Percentiles rank a stretch among this genome's conserved stretches.
Conservation (phyloP, 495 filamentous ascomycete species). For the Aspergillus leporis region DNA sequence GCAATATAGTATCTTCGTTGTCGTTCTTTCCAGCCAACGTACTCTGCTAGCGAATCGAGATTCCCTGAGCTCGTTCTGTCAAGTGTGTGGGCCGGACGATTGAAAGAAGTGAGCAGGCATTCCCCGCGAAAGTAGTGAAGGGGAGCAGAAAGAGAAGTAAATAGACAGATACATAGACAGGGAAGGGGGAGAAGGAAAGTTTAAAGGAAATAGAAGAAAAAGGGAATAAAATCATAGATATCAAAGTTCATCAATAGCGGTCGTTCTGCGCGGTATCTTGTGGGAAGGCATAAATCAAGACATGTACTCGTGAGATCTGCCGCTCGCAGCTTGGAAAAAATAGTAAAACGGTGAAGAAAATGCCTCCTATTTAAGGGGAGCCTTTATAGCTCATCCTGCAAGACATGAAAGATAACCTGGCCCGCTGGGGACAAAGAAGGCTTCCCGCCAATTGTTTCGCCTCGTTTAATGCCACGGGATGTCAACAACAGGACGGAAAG, state of each 20-base stretch:
- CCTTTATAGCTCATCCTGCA: constrained; percentile 14
- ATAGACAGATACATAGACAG: constrained; percentile 4
- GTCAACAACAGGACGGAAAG: background rate
- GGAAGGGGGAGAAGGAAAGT: constrained; percentile 1
- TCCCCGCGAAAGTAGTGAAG: background rate
- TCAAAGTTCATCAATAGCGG: constrained; percentile 27
- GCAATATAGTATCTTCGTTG: constrained; percentile 7
- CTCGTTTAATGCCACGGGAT: constrained; percentile 8
- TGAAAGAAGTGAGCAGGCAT: constrained; percentile 4
- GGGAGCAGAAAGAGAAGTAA: background rate
- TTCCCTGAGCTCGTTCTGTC: constrained; percentile 3
- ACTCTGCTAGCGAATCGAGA: background rate
- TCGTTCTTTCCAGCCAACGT: background rate
- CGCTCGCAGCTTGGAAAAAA: constrained; percentile 26
- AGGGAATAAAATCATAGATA: constrained; percentile 17
- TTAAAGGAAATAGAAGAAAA: background rate
- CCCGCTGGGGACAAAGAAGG: background rate
- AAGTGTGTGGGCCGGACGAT: background rate
- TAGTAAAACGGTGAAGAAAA: constrained; percentile 14
- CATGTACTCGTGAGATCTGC: constrained; percentile 29
- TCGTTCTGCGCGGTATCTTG: constrained; percentile 30
- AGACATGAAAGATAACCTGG: constrained; percentile 14
- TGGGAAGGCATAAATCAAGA: constrained; percentile 29
- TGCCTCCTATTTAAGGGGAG: constrained; percentile 15
- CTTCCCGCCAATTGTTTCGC: background rate